Percentiles rank a stretch among this genome's conserved stretches.
Conservation (phyloP, 345 rosid genomes). For the Psidium friedrichsthalianum region DNA sequence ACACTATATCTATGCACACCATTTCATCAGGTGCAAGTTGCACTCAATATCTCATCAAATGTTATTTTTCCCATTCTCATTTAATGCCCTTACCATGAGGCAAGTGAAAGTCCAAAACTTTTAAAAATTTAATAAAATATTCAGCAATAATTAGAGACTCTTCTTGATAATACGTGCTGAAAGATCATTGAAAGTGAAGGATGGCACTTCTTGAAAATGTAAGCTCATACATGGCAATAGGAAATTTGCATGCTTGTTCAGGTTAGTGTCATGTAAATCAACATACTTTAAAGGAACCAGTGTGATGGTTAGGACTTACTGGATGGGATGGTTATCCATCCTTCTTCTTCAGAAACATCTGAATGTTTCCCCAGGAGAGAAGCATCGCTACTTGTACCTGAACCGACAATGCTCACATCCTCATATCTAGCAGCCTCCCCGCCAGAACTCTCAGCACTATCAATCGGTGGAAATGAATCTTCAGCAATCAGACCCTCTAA, state of each 20-base stretch:
- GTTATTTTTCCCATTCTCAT: background rate
- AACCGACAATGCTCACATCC: conserved; percentile 18
- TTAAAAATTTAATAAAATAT: background rate
- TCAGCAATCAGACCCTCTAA: conserved; percentile 63
- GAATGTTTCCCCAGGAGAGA: conserved; percentile 34
- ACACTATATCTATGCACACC: background rate
- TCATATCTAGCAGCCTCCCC: conserved; percentile 23
- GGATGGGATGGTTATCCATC: conserved; percentile 84
- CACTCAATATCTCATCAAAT: background rate
- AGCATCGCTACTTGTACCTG: conserved; percentile 15
- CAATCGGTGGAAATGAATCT: conserved; percentile 47
- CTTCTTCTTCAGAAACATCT: conserved; percentile 83
- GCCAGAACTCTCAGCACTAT: conserved; percentile 23
- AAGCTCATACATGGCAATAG: background rate
- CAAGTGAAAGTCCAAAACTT: background rate
- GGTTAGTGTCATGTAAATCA: background rate
- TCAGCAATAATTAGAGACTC: background rate
- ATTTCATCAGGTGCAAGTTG: background rate
- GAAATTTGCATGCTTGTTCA: background rate
- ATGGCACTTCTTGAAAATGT: background rate
- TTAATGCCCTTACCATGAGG: background rate
- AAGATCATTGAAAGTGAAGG: background rate
- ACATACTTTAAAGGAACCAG: background rate
- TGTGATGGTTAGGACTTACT: conserved; percentile 24
- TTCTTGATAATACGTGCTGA: background rate